Conservation (phyloP, 768 basidiomycete genomes). For the Cystofilobasidium bisporidii region DNA sequence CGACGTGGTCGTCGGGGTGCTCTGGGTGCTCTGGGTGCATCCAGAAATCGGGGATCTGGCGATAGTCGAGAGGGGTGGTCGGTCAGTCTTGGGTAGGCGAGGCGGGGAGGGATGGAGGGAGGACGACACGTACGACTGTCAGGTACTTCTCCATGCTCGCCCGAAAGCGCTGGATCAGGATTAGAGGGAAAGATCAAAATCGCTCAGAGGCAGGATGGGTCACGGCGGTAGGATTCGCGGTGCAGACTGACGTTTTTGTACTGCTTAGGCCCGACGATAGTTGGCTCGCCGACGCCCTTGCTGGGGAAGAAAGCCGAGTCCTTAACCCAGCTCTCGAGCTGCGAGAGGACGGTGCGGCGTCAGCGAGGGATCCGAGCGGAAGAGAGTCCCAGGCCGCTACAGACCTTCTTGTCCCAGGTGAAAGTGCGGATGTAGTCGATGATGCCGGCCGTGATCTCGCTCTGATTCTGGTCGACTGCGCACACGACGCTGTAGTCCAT, state of each 20-base stretch:
- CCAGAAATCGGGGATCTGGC: conserved; percentile 15
- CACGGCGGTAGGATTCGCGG: no score
- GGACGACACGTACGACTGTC: conserved; percentile 35
- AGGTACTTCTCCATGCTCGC: conserved; percentile 40
- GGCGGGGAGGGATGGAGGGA: no score
- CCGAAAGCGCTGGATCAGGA: conserved; percentile 34
- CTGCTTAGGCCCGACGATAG: conserved; percentile 90
- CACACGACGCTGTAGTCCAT: conserved; percentile 90
- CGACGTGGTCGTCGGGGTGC: neutral
- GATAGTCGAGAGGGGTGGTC: no score
- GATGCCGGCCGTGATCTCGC: conserved; percentile 80
- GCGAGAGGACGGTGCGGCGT: neutral
- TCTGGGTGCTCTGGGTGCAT: neutral
- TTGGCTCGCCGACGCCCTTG: conserved; percentile 78
- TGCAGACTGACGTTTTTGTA: conserved; percentile 48
- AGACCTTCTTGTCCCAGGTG: conserved; percentile 83
- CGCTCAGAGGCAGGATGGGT: no score
- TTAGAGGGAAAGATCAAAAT: neutral
- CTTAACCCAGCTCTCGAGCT: conserved; percentile 84
- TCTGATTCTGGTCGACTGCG: conserved; percentile 78
- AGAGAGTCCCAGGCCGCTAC: neutral
- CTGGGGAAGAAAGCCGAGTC: conserved; percentile 79
- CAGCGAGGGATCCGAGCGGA: neutral
- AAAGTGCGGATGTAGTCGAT: conserved; percentile 85
- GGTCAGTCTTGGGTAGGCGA: no score